Conservation (phyloP, 1,284 basidiomycete genomes). For the Sporisorium sorghi region DNA sequence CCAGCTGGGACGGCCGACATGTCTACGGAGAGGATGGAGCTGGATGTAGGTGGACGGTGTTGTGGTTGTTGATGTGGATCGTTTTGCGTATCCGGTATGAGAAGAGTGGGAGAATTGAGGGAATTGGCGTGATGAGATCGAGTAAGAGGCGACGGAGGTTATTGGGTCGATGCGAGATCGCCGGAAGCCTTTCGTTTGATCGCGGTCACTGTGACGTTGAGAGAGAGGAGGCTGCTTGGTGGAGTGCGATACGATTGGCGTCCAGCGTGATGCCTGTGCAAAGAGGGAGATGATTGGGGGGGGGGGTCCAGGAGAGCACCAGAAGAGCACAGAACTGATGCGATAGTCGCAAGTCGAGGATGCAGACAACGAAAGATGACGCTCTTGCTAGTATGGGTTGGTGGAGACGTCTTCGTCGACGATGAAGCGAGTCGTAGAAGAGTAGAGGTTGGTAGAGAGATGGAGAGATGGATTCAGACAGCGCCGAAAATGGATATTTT, state of each 20-base stretch:
- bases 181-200: constrained; percentile 40
- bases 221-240: neutral
- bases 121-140: constrained; percentile 28
- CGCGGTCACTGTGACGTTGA: constrained; percentile 29
- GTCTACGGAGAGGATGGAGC: constrained; percentile 16
- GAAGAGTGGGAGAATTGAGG: neutral
- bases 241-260: neutral
- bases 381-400: neutral
- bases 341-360: no score
- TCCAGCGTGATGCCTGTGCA: neutral
- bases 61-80: neutral
- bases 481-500: constrained; percentile 3
- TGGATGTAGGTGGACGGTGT: constrained; percentile 1
- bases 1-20: constrained; percentile 30
- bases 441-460: neutral
- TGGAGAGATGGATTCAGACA: neutral
- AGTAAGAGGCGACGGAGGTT: constrained; percentile 21
- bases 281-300: no score
- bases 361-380: no score
- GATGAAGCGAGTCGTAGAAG: neutral
- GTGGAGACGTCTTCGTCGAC: neutral
- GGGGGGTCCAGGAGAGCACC: no score
- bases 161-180: constrained; percentile 36
- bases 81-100: neutral
- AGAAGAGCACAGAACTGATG: no score